Conservation (phyloP, 2,329 filamentous ascomycete genomes). For the Ophiocordyceps camponoti-leonardi region DNA sequence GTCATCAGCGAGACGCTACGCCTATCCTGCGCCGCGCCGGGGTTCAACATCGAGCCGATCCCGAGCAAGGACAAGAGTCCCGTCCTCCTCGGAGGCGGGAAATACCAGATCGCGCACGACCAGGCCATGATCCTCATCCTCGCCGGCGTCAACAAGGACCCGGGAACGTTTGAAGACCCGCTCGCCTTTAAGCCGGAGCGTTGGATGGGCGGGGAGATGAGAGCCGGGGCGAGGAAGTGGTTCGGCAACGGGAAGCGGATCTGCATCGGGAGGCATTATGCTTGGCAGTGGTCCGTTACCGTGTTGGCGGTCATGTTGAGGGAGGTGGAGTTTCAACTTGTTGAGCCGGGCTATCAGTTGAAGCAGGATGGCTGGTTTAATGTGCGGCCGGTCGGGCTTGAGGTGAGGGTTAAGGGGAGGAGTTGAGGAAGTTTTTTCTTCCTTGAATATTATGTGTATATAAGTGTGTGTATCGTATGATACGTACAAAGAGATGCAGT, state of each 20-base stretch:
- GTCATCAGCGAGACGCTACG: constrained; percentile 37
- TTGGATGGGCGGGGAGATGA: constrained; percentile 28
- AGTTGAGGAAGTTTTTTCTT: no score
- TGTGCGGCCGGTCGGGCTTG: constrained; percentile 27
- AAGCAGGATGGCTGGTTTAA: constrained; percentile 36
- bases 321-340: constrained; percentile 27
- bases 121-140: constrained; percentile 32
- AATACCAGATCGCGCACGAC: constrained; percentile 29
- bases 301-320: constrained; percentile 24
- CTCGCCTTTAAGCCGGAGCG: constrained; percentile 27
- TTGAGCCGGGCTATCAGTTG: constrained; percentile 20
- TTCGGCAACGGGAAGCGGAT: constrained; percentile 34
- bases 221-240: constrained; percentile 28
- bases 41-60: constrained; percentile 34
- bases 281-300: constrained; percentile 25
- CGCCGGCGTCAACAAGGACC: constrained; percentile 31
- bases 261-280: constrained; percentile 34
- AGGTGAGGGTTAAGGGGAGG: constrained; percentile 23
- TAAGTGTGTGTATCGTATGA: no score
- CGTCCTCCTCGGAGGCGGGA: constrained; percentile 27
- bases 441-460: no score
- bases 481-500: not conserved
- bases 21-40: constrained; percentile 33
- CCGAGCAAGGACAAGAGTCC: constrained; percentile 22
- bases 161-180: constrained; percentile 28